These are phyloP conservation scores for Phlebopus sp. DNA, from an alignment of 1,284 basidiomycete species.

Conservation along the genomic window DNA sequence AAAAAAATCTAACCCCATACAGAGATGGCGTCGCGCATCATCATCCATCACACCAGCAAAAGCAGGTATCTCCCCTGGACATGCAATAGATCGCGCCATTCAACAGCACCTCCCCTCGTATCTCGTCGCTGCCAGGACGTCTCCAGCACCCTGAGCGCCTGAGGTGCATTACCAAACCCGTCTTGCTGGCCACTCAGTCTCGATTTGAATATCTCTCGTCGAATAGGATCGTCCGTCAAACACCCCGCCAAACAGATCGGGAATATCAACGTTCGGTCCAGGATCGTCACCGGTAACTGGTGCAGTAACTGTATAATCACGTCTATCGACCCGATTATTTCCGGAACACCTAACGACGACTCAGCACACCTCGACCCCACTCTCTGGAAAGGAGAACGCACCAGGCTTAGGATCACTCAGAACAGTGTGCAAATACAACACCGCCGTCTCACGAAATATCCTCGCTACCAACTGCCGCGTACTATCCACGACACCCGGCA, in stretches of 20 bases:
- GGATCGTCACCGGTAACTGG: conserved; percentile 51
- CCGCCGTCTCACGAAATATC: conserved; percentile 65
- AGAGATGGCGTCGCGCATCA: conserved; percentile 1
- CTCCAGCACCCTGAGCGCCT: conserved; percentile 60
- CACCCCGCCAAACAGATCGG: conserved; percentile 70
- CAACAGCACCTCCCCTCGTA: conserved; percentile 47
- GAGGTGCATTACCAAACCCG: conserved; percentile 60
- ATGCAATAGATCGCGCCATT: conserved; percentile 57
- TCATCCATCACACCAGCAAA: conserved; percentile 27
- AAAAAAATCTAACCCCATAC: neutral
- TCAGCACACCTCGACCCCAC: conserved; percentile 14
- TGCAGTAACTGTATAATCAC: conserved; percentile 51
- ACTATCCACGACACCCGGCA: conserved; percentile 36
- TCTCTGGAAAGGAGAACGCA: conserved; percentile 32
- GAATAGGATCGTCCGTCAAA: conserved; percentile 61
- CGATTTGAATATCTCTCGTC: conserved; percentile 58
- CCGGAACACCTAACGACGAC: conserved; percentile 57
- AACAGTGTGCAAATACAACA: conserved; percentile 70
- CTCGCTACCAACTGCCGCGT: conserved; percentile 48
- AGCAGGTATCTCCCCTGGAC: conserved; percentile 31
- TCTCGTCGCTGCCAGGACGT: conserved; percentile 66
- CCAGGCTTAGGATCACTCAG: conserved; percentile 65
- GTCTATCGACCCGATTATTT: conserved; percentile 59
- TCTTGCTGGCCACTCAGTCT: conserved; percentile 56
- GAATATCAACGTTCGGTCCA: conserved; percentile 67